A percentile compares a stretch with the other conserved stretches of the same genome.
phyloP scores from a whole-genome alignment of 23 red algal species.

The Cyanidioschyzon merolae region DNA sequence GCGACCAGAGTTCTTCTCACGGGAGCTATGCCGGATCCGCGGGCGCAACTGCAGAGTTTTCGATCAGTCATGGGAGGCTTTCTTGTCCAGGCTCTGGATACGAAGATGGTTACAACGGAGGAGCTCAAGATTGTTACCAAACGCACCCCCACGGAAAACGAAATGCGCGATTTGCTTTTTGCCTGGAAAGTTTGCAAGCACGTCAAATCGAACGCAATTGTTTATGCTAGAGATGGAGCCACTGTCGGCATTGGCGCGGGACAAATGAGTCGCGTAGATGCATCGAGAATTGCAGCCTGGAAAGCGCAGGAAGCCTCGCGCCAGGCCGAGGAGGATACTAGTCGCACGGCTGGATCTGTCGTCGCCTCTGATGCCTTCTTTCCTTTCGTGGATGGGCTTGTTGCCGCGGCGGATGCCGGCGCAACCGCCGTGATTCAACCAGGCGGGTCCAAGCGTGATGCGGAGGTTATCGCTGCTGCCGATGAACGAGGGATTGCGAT shows the following conservation, averaged over 20 bases:
- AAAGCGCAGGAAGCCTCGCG: conserved; percentile 73
- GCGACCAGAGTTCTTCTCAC: conserved; percentile 78
- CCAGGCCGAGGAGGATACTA: conserved; percentile 54
- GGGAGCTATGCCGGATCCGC: conserved; percentile 54
- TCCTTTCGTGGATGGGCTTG: conserved; percentile 81
- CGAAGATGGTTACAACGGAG: conserved; percentile 29
- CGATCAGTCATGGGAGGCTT: conserved; percentile 85
- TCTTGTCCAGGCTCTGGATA: conserved; percentile 70
- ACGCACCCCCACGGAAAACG: conserved; percentile 58
- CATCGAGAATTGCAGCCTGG: conserved; percentile 80
- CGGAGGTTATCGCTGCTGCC: conserved; percentile 86
- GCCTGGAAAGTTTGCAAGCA: conserved; percentile 95
- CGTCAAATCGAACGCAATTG: conserved; percentile 98
- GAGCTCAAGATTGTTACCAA: conserved; percentile 76
- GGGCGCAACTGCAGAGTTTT: conserved; percentile 17
- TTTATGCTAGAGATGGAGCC: conserved; percentile 61
- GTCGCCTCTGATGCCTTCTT: conserved; percentile 93
- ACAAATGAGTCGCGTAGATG: conserved; percentile 98
- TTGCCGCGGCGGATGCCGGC: conserved; percentile 68
- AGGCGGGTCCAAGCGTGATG: conserved; percentile 88
- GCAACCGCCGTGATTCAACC: conserved; percentile 93
- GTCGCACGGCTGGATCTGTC: conserved; percentile 55
- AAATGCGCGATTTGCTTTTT: conserved; percentile 87
- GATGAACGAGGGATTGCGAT: conserved; percentile 69
- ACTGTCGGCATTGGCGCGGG: conserved; percentile 86